Evolutionary conservation across 192 early-diverging fungal species (phyloP).

Genomic region (Chytriomyces sp.): DNA sequence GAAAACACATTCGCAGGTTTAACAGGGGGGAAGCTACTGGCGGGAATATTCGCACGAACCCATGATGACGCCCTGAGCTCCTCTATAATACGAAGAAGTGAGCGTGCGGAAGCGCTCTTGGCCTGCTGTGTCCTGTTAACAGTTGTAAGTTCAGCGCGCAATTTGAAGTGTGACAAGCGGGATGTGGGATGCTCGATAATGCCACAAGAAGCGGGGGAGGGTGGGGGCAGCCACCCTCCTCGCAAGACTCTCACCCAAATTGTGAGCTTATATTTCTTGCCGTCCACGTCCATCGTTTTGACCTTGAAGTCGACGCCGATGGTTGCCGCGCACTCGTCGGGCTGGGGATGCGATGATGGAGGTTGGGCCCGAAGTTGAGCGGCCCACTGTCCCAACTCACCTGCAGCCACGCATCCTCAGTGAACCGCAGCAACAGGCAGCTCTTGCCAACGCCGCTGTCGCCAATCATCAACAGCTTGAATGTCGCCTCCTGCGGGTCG

Average conservation of each 20-base stretch:
- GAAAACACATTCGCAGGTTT: background rate
- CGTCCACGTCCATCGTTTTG: constrained; percentile 82
- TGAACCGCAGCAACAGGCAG: constrained; percentile 89
- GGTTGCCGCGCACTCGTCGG: constrained; percentile 87
- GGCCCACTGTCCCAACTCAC: no score
- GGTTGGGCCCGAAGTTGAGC: no score
- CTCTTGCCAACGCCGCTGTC: constrained; percentile 96
- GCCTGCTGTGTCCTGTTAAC: constrained; percentile 91
- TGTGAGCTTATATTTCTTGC: constrained; percentile 90
- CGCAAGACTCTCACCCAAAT: constrained; percentile 73
- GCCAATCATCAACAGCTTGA: constrained; percentile 94
- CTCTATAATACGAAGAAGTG: constrained; percentile 96
- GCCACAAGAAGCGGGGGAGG: background rate
- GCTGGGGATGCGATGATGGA: no score
- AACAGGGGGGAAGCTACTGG: background rate
- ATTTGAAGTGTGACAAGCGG: background rate
- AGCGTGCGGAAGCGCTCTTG: constrained; percentile 98
- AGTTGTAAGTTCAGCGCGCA: background rate
- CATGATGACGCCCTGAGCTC: constrained; percentile 96
- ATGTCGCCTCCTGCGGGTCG: constrained; percentile 75
- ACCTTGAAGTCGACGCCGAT: constrained; percentile 98
- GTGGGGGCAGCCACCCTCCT: no score
- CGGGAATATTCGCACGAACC: constrained; percentile 65
- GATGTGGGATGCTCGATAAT: no score
- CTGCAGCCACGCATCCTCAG: constrained; percentile 89